Evolutionary conservation across 1,139 yeast species (phyloP).

Genomic region (Saccharomyces pastorianus): DNA sequence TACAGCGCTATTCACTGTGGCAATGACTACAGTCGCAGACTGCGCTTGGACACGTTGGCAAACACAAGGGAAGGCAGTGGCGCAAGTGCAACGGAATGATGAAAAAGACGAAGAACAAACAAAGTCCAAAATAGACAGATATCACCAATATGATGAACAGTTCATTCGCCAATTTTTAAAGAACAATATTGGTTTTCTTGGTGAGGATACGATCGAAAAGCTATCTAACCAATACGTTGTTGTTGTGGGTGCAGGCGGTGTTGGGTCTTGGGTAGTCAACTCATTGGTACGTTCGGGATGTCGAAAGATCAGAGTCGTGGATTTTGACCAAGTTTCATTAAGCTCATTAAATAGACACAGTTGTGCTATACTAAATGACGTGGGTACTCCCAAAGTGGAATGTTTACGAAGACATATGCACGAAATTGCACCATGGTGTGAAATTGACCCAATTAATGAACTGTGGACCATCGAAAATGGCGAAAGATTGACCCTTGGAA

Average conservation of each 20-base stretch:
- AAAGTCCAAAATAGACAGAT: slow-evolving; percentile 4
- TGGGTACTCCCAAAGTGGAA: slow-evolving; percentile 81
- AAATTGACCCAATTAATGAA: slow-evolving; percentile 66
- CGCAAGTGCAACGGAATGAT: not conserved
- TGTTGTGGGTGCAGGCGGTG: slow-evolving; percentile 96
- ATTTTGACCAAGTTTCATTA: slow-evolving; percentile 90
- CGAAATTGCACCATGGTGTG: slow-evolving; percentile 84
- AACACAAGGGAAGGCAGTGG: not conserved
- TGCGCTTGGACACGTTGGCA: not conserved
- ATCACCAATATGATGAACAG: slow-evolving; percentile 50
- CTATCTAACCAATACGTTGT: slow-evolving; percentile 69
- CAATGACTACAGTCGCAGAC: slow-evolving; percentile 23
- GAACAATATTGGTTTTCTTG: slow-evolving; percentile 82
- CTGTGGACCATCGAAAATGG: slow-evolving; percentile 67
- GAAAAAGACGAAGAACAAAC: slow-evolving; percentile 6
- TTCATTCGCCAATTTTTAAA: slow-evolving; percentile 86
- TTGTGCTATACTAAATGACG: slow-evolving; percentile 80
- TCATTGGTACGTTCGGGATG: slow-evolving; percentile 90
- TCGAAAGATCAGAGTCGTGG: slow-evolving; percentile 67
- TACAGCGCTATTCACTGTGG: slow-evolving; percentile 25
- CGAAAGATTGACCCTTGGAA: slow-evolving; percentile 47
- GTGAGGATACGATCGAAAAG: slow-evolving; percentile 73
- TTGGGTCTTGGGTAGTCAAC: slow-evolving; percentile 93
- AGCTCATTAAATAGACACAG: slow-evolving; percentile 91
- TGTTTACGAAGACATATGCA: slow-evolving; percentile 58